Evolutionary conservation across 176 grass and related monocot genomes (phyloP).

Genomic region (Ananas comosus): DNA sequence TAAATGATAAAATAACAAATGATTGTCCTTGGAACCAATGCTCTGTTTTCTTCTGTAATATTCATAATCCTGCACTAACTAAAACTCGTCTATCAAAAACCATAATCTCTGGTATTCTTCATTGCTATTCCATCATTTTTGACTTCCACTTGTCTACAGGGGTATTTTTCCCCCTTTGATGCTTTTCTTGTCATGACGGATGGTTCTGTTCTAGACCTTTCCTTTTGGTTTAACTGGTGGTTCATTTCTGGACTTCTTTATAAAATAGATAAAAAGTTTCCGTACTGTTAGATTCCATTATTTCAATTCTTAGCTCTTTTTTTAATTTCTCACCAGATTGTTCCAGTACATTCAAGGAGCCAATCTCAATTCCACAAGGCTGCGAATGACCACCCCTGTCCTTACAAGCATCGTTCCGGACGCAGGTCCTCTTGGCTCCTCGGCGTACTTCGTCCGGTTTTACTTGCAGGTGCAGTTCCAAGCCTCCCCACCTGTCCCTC

Average conservation of each 20-base stretch:
- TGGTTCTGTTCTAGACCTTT: too few relatives aligned
- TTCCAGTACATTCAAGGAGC: conserved; percentile 88
- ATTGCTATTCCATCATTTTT: too few relatives aligned
- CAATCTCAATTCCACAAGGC: conserved; percentile 76
- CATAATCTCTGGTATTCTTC: too few relatives aligned
- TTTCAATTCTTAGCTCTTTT: neutral
- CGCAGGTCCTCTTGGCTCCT: conserved; percentile 49
- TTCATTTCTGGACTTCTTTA: too few relatives aligned
- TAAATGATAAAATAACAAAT: too few relatives aligned
- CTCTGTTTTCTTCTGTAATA: neutral
- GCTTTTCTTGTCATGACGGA: too few relatives aligned
- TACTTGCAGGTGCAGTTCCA: conserved; percentile 70
- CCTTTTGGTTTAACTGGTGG: too few relatives aligned
- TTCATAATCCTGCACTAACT: neutral
- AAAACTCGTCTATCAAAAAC: neutral
- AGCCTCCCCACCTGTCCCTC: conserved; percentile 62
- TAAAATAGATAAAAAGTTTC: too few relatives aligned
- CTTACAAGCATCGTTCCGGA: conserved; percentile 60
- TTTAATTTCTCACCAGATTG: conserved; percentile 35
- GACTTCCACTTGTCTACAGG: too few relatives aligned
- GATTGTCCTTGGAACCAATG: neutral
- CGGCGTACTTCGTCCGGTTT: conserved; percentile 53
- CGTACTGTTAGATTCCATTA: neutral
- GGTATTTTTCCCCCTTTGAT: too few relatives aligned
- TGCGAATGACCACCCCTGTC: conserved; percentile 73